Evolutionary conservation across 2,329 filamentous ascomycete species (phyloP), one percentile per base, ranked within the genome.

Genomic region (Penicillium sclerotigenum): DNA sequence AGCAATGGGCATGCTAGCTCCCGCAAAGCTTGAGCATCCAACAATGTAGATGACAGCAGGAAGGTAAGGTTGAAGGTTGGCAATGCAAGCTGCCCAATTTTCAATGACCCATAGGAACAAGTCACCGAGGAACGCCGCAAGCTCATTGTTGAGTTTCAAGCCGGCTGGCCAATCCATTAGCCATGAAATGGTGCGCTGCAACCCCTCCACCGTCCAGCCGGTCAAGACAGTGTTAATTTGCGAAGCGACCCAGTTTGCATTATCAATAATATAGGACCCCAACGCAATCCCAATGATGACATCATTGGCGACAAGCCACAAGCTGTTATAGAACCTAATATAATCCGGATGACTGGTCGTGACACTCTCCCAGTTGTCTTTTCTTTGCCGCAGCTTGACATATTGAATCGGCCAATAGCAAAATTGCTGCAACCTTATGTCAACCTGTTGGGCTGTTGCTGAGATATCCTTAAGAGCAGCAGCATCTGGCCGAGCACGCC

Each of bases 351-450:
- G 93, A 66, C 88, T 96, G 46, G 88, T 94, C 0, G 92, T 97
- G 53, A 97, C 89, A 71, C 93, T 97, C 56, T 91, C 90, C 93
- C 94, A 97, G 65, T 96, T 91, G 60, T 87, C 86, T 70, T 96
- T 95, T 37, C 92, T 83, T 68, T 90, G 87, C n/a, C 92, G 87
- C 45, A 99, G 75, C 16, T 91, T 97, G 41, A 93, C 82, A 70
- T 97, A 97, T 72, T 99, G 93, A 75, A 96, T 91, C 2, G 94
- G 95, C 92, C 93, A 97, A 73, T 99, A 99, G 75, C 93, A 97
- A 70, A 97, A 97, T 71, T 99, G 94, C 71, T 97, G 91, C 22
- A 99, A 81, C 5, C 94, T 89, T 62, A 99, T 97, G 74, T 99
- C 94, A 34, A 99, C 87, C 74, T 99, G 94, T 72, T 99, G 94